Evolutionary conservation across 1,139 yeast genomes (phyloP), one percentile per base, ranked within the genome.

Genomic region (Kluyveromyces marxianus): DNA sequence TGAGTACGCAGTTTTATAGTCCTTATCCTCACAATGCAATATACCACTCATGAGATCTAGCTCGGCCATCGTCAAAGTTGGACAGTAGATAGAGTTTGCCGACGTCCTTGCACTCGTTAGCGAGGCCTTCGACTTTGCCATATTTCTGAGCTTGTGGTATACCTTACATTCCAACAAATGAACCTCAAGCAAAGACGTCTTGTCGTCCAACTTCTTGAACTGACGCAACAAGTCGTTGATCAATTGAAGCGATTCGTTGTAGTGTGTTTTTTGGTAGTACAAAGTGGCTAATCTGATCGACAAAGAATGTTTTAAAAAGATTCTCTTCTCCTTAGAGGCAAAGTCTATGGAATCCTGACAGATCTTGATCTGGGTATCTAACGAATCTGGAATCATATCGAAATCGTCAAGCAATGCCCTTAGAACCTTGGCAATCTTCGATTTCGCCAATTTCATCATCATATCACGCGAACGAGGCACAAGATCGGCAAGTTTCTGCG

Each of bases 41-140:
- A 92, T 82, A 54, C 99, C 99, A 64, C 95, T 83, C 81, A 90
- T 92, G 68, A 89, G 78, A 65, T 94, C 98, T 49, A 94, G 75
- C 61, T 89, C 95, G 1, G 98, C 98, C 68, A 94, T 96, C 58
- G 85, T 77, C 44, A 83, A 72, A n/a, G 97, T 88, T 7, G 97
- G 96, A 57, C 96, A 87, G 69, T 90, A 94, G 48, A 94, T 88
- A 35, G 97, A 79, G 65, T 92, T 94, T 14, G 98, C 98, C 4
- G 95, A 84, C 0, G 98, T 94, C 67, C 97, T 79, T 2, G 98
- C 97, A 48, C 95, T 83, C 3, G 98, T 90, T 56, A 94, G 75
- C 4, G 97, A 83, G 4, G 97, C 97, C 59, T 88, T 79, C 10
- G 96, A 77, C 68, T 90, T 92, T n/a, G 97, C 86, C 59, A 87